Evolutionary conservation across 1,284 basidiomycete species (phyloP), one percentile per base, ranked within the genome.

Genomic region (Exobasidium rhododendri): DNA sequence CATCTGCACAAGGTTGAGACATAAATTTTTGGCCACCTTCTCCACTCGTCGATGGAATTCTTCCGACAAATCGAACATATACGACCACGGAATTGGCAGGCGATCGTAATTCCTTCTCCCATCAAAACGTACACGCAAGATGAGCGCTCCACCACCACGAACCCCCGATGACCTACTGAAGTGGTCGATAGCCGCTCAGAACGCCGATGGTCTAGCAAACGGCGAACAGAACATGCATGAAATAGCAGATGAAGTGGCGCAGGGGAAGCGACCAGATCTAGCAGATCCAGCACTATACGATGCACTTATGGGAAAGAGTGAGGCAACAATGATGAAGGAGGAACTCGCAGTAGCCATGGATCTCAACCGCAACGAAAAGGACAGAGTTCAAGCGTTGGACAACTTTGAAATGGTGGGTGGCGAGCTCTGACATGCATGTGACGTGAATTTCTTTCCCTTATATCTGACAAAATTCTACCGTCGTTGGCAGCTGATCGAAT

Each of bases 391-490:
- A 20, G 93, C 94, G 0, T 83, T 97, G 71, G 94, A 98, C 81
- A 87, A 97, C 79, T 85, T 97, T 59, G 96, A 98, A 82, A 92
- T 97, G 92, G 91, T 91, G 59, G 66, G 82, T 78, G 2, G 28
- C 31, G 46, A 17, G n/a, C n/a, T n/a, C n/a, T n/a, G n/a, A n/a
- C 30, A 56, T 10, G 56, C 40, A 32, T 35, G 30, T 43, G n/a
- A n/a, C n/a, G n/a, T n/a, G n/a, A 30, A 17, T 40, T n/a, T 11
- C 40, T 26, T 46, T 22, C 0, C 24, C 14, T 20, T 7, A 14
- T 40, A 30, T 50, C 50, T 53, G 14, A 59, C 49, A 14, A 22
- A 56, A 20, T 22, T 32, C 14, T n/a, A 30, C 10, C n/a, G n/a
- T 30, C 17, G 14, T 28, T 7, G 61, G 17, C 71, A 92, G 92